These are phyloP conservation scores for Cyclocybe cylindracea DNA, from an alignment of 768 basidiomycete genomes.

Conservation along the genomic window DNA sequence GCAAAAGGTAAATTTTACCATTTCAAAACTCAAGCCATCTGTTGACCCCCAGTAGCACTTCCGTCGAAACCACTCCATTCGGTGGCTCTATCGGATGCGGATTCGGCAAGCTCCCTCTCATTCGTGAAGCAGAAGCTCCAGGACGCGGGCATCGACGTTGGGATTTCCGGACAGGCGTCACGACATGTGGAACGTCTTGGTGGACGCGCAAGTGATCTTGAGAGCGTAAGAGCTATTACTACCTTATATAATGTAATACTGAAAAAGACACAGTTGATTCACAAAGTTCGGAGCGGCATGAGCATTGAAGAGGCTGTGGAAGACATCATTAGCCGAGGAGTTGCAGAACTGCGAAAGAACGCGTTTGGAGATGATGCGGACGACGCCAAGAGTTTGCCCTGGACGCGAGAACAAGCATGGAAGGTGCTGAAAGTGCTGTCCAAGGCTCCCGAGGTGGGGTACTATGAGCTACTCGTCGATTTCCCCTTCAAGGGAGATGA, in stretches of 20 bases:
- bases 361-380: conserved; percentile 93
- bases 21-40: not conserved
- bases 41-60: conserved; percentile 51
- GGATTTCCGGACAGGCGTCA: conserved; percentile 57
- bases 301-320: conserved; percentile 80
- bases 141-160: conserved; percentile 51
- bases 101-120: conserved; percentile 71
- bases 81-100: conserved; percentile 85
- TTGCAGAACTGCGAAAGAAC: conserved; percentile 84
- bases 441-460: conserved; percentile 71
- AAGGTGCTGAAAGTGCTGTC: conserved; percentile 74
- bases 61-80: conserved; percentile 81
- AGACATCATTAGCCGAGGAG: conserved; percentile 80
- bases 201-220: conserved; percentile 88
- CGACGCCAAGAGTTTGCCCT: conserved; percentile 79
- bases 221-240: conserved; percentile 49
- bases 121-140: conserved; percentile 81
- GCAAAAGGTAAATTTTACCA: conserved; percentile 59
- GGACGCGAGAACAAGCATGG: conserved; percentile 92
- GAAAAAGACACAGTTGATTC: conserved; percentile 58
- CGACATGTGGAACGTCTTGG: conserved; percentile 74
- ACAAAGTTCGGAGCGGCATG: conserved; percentile 80
- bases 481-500: conserved; percentile 95
- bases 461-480: conserved; percentile 78
- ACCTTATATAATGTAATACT: not conserved